phyloP scores from a whole-genome alignment of 2,329 filamentous ascomycete genomes.

The Hyphodiscus sp. region DNA sequence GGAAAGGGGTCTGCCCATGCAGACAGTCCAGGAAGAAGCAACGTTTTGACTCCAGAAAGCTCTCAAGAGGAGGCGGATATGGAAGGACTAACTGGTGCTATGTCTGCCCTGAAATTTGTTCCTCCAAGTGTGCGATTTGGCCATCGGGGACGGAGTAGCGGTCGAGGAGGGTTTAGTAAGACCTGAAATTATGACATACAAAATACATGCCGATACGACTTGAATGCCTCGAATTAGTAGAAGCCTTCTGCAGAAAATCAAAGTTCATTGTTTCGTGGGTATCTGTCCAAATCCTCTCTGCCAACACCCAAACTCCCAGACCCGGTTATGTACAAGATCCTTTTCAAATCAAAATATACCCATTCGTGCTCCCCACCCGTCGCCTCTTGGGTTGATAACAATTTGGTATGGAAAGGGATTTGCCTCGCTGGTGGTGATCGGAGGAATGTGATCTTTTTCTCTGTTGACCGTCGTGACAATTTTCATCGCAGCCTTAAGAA shows the following conservation, averaged over 20 bases:
- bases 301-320: conserved; percentile 6
- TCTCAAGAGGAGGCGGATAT: conserved; percentile 34
- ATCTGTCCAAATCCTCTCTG: conserved; percentile 25
- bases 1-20: neutral
- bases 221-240: neutral
- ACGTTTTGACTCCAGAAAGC: neutral
- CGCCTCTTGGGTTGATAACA: conserved; percentile 74
- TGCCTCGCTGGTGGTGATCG: conserved; percentile 83
- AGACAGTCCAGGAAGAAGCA: neutral
- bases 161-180: conserved; percentile 27
- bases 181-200: conserved; percentile 12
- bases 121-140: conserved; percentile 63
- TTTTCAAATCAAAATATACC: conserved; percentile 43
- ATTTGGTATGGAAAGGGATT: conserved; percentile 97
- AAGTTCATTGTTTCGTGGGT: conserved; percentile 17
- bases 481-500: conserved; percentile 82
- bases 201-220: neutral
- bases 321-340: conserved; percentile 12
- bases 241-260: neutral
- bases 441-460: conserved; percentile 93
- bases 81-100: conserved; percentile 57
- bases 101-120: conserved; percentile 67
- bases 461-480: conserved; percentile 81
- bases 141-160: conserved; percentile 21
- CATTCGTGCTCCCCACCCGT: conserved; percentile 73